Base-by-base conservation (phyloP, 1,284 basidiomycete species). In the Leccinum discolor region DNA sequence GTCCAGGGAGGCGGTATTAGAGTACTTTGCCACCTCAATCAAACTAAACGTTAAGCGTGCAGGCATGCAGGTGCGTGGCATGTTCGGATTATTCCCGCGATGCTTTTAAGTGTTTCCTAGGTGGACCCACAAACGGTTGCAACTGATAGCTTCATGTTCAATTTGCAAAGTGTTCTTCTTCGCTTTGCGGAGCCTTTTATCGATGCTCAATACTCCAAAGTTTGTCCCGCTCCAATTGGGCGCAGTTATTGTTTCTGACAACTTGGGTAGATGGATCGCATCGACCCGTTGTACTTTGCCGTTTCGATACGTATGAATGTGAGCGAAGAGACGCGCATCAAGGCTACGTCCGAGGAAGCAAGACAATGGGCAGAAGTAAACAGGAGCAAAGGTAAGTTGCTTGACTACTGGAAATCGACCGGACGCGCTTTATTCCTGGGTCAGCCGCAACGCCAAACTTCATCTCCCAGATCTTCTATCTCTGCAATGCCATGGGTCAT, bases 111-210 rank as follows among this genome's bases (percentile, higher is more conserved):
- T 16, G 5, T 3, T 14, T 42, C 58, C 60, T 64, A 93, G 87
- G 93, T 99, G 42, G 92, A 97, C 66, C 86, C 89, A 2, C 83
- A 86, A 11, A 93, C 92, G 0, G 96, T 99, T 5, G 89, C 96
- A 0, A 91, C 90, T 1, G 97, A 99, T 74, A 91, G 93, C 61
- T 99, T 95, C 79, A 94, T 99, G 91, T 86, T 94, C 67, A 99
- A 99, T 72, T 73, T 97, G 50, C 94, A 96, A 73, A 86, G 87
- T 47, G 81, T 98, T 18, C 79, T 99, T 26, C 82, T 96, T 54
- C 87, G 90, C 21, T 94, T 99, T 71, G 92, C 95, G n/a, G 94
- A 96, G 70, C 98, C 98, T 0, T 98, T 99, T 76, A 95, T 99
- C 86, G 97, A 99, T 77, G 89, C 93, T 0, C 88, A 86, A 64